Conservation (phyloP, 2,329 filamentous ascomycete species). For the Cytospora piceae region DNA sequence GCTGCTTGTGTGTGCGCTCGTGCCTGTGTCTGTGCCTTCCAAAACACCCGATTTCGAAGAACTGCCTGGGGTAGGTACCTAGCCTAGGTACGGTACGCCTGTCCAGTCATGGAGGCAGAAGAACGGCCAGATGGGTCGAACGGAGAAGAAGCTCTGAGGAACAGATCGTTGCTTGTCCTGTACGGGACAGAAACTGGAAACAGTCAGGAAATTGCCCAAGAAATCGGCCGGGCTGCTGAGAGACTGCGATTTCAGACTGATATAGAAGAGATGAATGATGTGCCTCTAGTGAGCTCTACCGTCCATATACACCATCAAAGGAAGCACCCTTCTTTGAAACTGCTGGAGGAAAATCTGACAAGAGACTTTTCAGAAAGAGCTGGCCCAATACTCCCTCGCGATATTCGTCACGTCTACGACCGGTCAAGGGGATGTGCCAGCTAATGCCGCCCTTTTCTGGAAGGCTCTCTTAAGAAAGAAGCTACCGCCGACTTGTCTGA, state of each 20-base stretch:
- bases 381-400: conserved; percentile 60
- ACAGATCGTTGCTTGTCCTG: conserved; percentile 66
- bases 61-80: not conserved
- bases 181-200: conserved; percentile 97
- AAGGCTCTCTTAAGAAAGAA: conserved; percentile 78
- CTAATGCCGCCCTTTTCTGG: conserved; percentile 84
- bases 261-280: conserved; percentile 76
- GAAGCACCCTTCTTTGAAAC: too few species aligned
- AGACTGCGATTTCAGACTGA: conserved; percentile 77
- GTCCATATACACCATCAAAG: not conserved
- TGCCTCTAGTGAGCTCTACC: conserved; percentile 68
- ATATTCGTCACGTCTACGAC: conserved; percentile 90
- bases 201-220: conserved; percentile 86
- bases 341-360: conserved; percentile 1
- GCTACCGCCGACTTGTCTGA: conserved; percentile 71
- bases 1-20: not conserved
- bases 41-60: not conserved
- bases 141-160: conserved; percentile 32
- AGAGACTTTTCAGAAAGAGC: conserved; percentile 47
- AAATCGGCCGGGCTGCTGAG: conserved; percentile 75
- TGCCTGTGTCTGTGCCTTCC: not conserved
- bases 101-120: conserved; percentile 19
- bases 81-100: not conserved
- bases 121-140: conserved; percentile 7
- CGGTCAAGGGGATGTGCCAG: conserved; percentile 90